Evolutionary conservation across 2,329 filamentous ascomycete genomes (phyloP).

Genomic region (Aureobasidium sp.): DNA sequence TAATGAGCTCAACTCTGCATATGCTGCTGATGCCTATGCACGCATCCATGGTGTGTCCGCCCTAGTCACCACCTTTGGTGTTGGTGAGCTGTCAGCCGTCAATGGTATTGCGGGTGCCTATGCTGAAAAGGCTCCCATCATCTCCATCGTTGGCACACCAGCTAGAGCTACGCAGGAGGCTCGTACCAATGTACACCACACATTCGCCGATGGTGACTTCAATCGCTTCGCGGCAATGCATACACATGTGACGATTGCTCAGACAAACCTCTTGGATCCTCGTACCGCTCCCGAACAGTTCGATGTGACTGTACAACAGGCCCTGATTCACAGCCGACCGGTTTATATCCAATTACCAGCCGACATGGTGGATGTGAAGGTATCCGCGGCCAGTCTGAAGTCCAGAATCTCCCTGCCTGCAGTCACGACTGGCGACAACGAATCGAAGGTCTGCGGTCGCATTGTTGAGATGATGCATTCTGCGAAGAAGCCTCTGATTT

Average conservation of each 20-base stretch:
- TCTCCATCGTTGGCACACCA: slow-evolving; percentile 43
- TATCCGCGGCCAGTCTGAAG: slow-evolving; percentile 66
- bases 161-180: slow-evolving; percentile 35
- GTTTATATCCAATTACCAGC: slow-evolving; percentile 80
- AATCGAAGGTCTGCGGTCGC: slow-evolving; percentile 74
- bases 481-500: slow-evolving; percentile 68
- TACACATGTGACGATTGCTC: slow-evolving; percentile 60
- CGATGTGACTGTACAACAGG: slow-evolving; percentile 68
- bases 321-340: slow-evolving; percentile 65
- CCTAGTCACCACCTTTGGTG: slow-evolving; percentile 42
- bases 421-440: slow-evolving; percentile 62
- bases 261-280: slow-evolving; percentile 64
- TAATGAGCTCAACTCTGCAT: slow-evolving; percentile 52
- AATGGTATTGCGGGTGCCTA: slow-evolving; percentile 43
- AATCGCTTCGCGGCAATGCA: slow-evolving; percentile 78
- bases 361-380: slow-evolving; percentile 71
- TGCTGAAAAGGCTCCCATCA: slow-evolving; percentile 41
- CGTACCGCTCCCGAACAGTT: slow-evolving; percentile 66
- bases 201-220: slow-evolving; percentile 57
- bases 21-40: slow-evolving; percentile 27
- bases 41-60: slow-evolving; percentile 1
- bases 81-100: slow-evolving; percentile 42
- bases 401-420: slow-evolving; percentile 61
- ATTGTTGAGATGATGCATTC: slow-evolving; percentile 65
- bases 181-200: slow-evolving; percentile 41